Evolutionary conservation across 441 rosid genomes (phyloP).

Genomic region (Rhodomyrtus psidioides): DNA sequence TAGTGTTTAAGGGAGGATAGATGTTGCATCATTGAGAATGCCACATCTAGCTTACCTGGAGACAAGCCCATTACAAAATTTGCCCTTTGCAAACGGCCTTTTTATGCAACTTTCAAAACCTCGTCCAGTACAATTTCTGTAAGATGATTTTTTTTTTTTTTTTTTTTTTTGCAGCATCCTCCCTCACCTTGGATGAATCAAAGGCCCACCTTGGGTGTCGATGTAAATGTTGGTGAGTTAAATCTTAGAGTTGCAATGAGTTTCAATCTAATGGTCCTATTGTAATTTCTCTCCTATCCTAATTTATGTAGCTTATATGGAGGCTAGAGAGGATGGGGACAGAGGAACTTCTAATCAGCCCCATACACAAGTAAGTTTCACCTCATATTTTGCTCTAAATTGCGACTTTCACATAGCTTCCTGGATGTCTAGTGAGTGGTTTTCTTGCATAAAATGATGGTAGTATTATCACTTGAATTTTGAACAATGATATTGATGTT

Average conservation of each 20-base stretch:
- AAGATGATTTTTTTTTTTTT: no score
- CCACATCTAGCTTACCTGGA: background rate
- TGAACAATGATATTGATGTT: constrained; percentile 15
- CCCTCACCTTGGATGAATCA: constrained; percentile 88
- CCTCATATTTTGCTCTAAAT: background rate
- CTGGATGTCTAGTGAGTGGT: background rate
- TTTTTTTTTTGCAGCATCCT: constrained; percentile 46
- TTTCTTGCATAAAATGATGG: background rate
- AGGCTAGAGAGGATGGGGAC: constrained; percentile 85
- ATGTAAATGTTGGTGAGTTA: constrained; percentile 95
- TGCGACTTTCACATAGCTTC: background rate
- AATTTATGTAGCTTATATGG: constrained; percentile 68
- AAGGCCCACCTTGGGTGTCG: constrained; percentile 64
- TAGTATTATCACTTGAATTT: constrained; percentile 1
- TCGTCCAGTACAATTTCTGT: background rate
- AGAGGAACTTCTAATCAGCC: constrained; percentile 70
- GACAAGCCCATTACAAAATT: background rate
- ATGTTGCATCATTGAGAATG: background rate
- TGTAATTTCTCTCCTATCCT: background rate
- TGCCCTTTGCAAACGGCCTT: background rate
- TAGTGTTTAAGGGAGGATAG: background rate
- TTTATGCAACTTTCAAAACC: background rate
- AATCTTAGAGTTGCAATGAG: background rate
- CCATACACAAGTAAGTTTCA: constrained; percentile 55
- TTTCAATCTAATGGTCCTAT: constrained; percentile 2